Evolutionary conservation across 2,329 filamentous ascomycete species (phyloP).

Genomic region (Fusarium penzigii): DNA sequence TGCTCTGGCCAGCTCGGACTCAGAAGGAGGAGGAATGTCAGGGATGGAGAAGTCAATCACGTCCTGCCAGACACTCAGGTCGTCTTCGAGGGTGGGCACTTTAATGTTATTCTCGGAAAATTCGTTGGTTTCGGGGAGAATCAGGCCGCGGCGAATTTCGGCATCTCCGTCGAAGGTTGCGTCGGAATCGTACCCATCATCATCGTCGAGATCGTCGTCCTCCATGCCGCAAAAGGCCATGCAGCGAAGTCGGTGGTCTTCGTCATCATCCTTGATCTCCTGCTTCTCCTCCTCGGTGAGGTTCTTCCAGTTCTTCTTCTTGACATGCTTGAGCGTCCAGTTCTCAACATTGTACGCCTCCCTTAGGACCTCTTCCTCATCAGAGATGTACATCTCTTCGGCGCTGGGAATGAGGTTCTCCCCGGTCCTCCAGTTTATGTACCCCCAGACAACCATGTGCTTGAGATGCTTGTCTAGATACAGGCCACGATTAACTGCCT

Average conservation of each 20-base stretch:
- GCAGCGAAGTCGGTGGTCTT: slow-evolving; percentile 37
- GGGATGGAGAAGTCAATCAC: too few relatives aligned
- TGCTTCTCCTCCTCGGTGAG: slow-evolving; percentile 40
- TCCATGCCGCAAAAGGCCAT: slow-evolving; percentile 34
- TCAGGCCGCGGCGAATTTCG: slow-evolving; percentile 14
- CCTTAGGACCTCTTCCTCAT: slow-evolving; percentile 42
- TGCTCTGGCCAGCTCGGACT: too few relatives aligned
- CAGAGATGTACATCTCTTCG: slow-evolving; percentile 53
- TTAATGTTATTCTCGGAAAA: not conserved
- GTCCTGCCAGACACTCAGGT: not conserved
- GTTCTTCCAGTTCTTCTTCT: slow-evolving; percentile 45
- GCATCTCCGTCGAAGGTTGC: slow-evolving; percentile 7
- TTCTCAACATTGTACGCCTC: slow-evolving; percentile 37
- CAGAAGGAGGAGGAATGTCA: too few relatives aligned
- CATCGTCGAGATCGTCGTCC: slow-evolving; percentile 16
- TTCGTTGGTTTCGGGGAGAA: slow-evolving; percentile 8
- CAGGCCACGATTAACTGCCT: slow-evolving; percentile 54
- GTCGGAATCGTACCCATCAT: slow-evolving; percentile 15
- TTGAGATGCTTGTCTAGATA: slow-evolving; percentile 54
- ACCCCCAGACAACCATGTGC: slow-evolving; percentile 64
- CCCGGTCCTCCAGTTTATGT: slow-evolving; percentile 54
- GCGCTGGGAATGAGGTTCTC: slow-evolving; percentile 51
- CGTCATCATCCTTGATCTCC: slow-evolving; percentile 39
- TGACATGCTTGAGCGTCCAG: slow-evolving; percentile 47
- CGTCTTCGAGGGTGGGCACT: not conserved